phyloP scores from a whole-genome alignment of 1,284 basidiomycete genomes.

The Moesziomyces globuligerus region DNA sequence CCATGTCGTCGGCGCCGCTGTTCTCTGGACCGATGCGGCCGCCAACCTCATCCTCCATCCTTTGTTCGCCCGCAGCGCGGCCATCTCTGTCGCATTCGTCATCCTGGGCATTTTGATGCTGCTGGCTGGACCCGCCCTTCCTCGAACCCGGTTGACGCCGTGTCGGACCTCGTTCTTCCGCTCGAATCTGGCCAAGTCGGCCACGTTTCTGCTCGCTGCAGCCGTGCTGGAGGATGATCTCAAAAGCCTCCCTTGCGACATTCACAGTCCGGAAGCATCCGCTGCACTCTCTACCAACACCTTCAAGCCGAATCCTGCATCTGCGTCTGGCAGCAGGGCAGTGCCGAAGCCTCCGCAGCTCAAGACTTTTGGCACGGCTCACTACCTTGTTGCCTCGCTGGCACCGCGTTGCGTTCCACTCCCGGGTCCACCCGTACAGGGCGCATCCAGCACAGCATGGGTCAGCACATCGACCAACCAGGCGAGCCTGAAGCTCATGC shows the following conservation, averaged over 20 bases:
- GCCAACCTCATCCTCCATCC: conserved; percentile 21
- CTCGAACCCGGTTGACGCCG: background rate
- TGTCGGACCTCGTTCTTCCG: background rate
- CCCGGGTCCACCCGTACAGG: background rate
- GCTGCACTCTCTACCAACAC: too few relatives aligned
- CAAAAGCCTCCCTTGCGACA: too few relatives aligned
- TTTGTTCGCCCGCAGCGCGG: background rate
- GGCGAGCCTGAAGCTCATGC: conserved; percentile 2
- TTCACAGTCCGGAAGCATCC: too few relatives aligned
- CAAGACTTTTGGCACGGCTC: conserved; percentile 11
- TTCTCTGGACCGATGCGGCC: background rate
- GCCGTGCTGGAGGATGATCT: too few relatives aligned
- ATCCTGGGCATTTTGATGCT: background rate
- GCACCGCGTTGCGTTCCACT: conserved; percentile 13
- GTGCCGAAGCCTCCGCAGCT: too few relatives aligned
- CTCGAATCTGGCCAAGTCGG: conserved; percentile 1
- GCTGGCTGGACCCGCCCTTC: conserved; percentile 5
- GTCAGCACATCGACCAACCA: conserved; percentile 1
- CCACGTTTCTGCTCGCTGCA: too few relatives aligned
- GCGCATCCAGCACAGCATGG: conserved; percentile 11
- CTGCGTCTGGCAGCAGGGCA: too few relatives aligned
- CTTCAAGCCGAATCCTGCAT: too few relatives aligned
- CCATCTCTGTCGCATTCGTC: conserved; percentile 6
- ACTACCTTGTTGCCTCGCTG: conserved; percentile 23
- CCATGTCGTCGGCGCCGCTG: conserved; percentile 8